Evolutionary conservation across 2,329 filamentous ascomycete genomes (phyloP).

Genomic region (Nemania abortiva): DNA sequence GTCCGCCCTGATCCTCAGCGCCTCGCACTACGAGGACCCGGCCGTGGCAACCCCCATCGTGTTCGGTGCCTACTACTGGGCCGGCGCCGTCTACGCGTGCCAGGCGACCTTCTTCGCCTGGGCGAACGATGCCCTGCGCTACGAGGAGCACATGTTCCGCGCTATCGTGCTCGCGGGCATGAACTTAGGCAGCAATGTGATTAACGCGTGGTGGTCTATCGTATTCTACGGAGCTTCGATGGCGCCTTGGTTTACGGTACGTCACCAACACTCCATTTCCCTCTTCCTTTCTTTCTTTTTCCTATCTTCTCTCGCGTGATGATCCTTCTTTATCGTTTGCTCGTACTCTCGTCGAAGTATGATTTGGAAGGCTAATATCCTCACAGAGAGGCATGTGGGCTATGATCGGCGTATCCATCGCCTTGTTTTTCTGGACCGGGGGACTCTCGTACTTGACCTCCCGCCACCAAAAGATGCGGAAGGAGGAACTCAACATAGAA

Average conservation of each 20-base stretch:
- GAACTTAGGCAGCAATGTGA: slow-evolving; percentile 75
- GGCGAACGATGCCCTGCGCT: slow-evolving; percentile 77
- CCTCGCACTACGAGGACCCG: slow-evolving; percentile 57
- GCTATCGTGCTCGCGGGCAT: slow-evolving; percentile 78
- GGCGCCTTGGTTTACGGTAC: slow-evolving; percentile 74
- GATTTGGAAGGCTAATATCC: background rate
- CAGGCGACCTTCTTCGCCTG: slow-evolving; percentile 82
- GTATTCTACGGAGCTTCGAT: slow-evolving; percentile 76
- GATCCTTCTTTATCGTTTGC: too few species aligned
- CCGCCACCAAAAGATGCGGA: slow-evolving; percentile 52
- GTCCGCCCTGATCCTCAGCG: slow-evolving; percentile 70
- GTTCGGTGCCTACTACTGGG: slow-evolving; percentile 77
- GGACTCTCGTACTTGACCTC: slow-evolving; percentile 62
- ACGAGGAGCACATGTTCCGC: slow-evolving; percentile 72
- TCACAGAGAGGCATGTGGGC: slow-evolving; percentile 76
- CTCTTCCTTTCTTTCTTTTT: too few species aligned
- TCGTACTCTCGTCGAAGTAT: too few species aligned
- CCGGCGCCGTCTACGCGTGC: slow-evolving; percentile 76
- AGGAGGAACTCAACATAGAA: slow-evolving; percentile 35
- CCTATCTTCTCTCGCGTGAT: too few species aligned
- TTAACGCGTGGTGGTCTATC: slow-evolving; percentile 81
- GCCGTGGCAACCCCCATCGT: slow-evolving; percentile 62
- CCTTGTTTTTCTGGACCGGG: slow-evolving; percentile 69
- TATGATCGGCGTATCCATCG: slow-evolving; percentile 74
- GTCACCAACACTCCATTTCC: slow-evolving; percentile 42